Conservation (phyloP, 345 rosid genomes). For the Murraya paniculata region DNA sequence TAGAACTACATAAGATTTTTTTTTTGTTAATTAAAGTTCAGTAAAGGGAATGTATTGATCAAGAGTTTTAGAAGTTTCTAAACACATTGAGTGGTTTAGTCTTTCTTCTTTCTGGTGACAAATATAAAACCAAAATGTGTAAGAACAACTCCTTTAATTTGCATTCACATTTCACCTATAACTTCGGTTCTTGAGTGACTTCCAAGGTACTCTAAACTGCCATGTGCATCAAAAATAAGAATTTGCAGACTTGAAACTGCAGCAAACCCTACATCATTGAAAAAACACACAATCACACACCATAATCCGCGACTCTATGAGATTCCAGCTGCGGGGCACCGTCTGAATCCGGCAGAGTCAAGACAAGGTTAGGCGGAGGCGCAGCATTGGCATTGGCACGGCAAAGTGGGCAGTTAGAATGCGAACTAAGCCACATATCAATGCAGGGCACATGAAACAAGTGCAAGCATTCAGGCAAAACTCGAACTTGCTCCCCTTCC, state of each 20-base stretch:
- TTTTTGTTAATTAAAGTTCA: too few relatives aligned
- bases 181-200: background rate
- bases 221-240: background rate
- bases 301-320: background rate
- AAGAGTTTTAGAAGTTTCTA: too few relatives aligned
- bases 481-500: conserved; percentile 41
- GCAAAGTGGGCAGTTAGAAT: conserved; percentile 51
- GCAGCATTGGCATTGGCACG: conserved; percentile 22
- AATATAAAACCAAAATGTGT: too few relatives aligned
- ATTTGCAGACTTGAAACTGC: background rate
- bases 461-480: conserved; percentile 44
- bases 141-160: background rate
- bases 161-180: background rate
- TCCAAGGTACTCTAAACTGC: background rate
- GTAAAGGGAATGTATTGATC: too few relatives aligned
- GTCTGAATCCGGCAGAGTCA: conserved; percentile 19
- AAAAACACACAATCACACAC: background rate
- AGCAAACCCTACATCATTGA: background rate
- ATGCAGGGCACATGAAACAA: conserved; percentile 49
- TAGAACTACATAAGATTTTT: too few relatives aligned
- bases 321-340: background rate
- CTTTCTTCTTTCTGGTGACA: too few relatives aligned
- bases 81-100: too few relatives aligned
- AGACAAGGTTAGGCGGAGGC: conserved; percentile 4
- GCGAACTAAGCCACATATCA: conserved; percentile 48